A percentile compares a stretch with the other conserved stretches of the same genome.
These are phyloP conservation scores for Aplosporella prunicola DNA, from an alignment of 2,329 filamentous ascomycete genomes.

Conservation along the genomic window DNA sequence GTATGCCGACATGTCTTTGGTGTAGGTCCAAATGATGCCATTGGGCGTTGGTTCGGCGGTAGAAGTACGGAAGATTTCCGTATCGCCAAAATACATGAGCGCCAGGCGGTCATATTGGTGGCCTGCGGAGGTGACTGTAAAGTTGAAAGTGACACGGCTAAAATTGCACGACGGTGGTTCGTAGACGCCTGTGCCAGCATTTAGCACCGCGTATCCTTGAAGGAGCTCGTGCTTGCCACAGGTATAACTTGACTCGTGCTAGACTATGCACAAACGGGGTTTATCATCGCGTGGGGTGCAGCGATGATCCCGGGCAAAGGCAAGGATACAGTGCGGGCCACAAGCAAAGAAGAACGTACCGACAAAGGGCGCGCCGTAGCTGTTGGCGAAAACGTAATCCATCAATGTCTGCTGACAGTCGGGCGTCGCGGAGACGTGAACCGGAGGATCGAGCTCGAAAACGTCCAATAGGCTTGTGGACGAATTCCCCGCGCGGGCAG, in stretches of 20 bases:
- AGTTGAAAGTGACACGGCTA: constrained; percentile 65
- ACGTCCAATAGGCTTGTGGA: constrained; percentile 42
- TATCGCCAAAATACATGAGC: constrained; percentile 65
- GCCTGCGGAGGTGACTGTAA: constrained; percentile 62
- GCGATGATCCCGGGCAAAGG: too few species aligned
- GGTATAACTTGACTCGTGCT: background rate
- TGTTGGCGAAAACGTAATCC: constrained; percentile 60
- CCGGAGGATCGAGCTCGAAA: constrained; percentile 60
- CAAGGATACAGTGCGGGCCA: too few species aligned
- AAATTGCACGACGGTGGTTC: constrained; percentile 59
- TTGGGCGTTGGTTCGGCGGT: constrained; percentile 65
- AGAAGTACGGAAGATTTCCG: constrained; percentile 73
- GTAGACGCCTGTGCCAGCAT: constrained; percentile 48
- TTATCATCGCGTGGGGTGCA: too few species aligned
- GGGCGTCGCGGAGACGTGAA: constrained; percentile 40
- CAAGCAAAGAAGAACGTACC: constrained; percentile 37
- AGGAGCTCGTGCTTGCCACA: background rate
- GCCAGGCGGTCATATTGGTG: constrained; percentile 69
- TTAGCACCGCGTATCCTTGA: background rate
- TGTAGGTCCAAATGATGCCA: constrained; percentile 66
- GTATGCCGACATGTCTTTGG: constrained; percentile 70
- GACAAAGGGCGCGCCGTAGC: constrained; percentile 65
- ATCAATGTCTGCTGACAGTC: constrained; percentile 53
- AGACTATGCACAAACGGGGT: too few species aligned
- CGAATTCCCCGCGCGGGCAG: constrained; percentile 6